Evolutionary conservation across 192 early-diverging fungal genomes (phyloP).

Genomic region (Coemansia sp.): DNA sequence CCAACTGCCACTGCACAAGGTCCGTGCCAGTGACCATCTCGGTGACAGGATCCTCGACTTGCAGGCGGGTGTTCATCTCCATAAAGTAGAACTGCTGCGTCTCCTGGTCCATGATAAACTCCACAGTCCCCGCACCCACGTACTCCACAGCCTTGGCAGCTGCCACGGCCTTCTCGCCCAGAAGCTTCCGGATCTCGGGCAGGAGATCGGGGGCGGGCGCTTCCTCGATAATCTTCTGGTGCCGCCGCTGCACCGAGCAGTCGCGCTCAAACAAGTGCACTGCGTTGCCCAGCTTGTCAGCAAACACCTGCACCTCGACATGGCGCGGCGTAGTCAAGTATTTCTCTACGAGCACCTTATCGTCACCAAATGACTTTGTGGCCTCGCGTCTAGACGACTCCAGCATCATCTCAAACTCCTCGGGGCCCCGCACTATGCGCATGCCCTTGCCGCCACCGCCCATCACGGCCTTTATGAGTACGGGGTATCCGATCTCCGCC

Average conservation of each 20-base stretch:
- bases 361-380: constrained; percentile 83
- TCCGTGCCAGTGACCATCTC: constrained; percentile 84
- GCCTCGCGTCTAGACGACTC: constrained; percentile 81
- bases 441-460: constrained; percentile 86
- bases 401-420: constrained; percentile 73
- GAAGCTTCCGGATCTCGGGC: constrained; percentile 60
- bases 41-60: constrained; percentile 82
- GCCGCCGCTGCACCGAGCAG: constrained; percentile 80
- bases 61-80: constrained; percentile 82
- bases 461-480: constrained; percentile 81
- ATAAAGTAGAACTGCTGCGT: constrained; percentile 75
- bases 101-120: constrained; percentile 71
- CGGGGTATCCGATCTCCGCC: constrained; percentile 70
- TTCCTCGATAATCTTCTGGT: constrained; percentile 84
- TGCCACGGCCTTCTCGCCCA: constrained; percentile 79
- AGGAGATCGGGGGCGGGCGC: constrained; percentile 78
- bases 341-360: constrained; percentile 87
- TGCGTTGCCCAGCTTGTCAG: constrained; percentile 69
- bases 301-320: constrained; percentile 77
- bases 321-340: constrained; percentile 83
- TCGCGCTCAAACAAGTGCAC: constrained; percentile 90
- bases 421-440: constrained; percentile 70
- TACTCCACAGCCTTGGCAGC: constrained; percentile 72
- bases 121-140: constrained; percentile 76
- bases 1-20: constrained; percentile 94